These are phyloP conservation scores for Laguncularia racemosa DNA, from an alignment of 345 rosid genomes.

Conservation along the genomic window DNA sequence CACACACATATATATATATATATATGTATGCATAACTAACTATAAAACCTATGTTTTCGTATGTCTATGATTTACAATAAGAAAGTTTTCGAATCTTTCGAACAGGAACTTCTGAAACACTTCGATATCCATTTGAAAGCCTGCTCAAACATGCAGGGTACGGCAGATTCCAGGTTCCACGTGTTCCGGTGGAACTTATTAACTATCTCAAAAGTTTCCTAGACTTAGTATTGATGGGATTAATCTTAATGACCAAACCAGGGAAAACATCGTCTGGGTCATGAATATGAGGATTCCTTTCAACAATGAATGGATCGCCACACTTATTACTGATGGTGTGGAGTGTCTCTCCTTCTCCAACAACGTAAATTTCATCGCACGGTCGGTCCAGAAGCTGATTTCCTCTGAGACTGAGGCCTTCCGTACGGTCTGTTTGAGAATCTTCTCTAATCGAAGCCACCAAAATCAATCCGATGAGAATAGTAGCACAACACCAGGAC, in stretches of 20 bases:
- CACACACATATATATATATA: too few species aligned
- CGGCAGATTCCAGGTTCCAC: too few species aligned
- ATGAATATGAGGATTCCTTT: slow-evolving; percentile 32
- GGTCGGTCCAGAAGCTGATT: slow-evolving; percentile 12
- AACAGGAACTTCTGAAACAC: too few species aligned
- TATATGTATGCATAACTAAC: too few species aligned
- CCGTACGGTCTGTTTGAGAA: background rate
- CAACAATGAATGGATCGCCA: slow-evolving; percentile 31
- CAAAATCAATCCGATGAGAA: slow-evolving; percentile 15
- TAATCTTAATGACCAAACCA: slow-evolving; percentile 27
- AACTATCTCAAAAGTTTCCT: background rate
- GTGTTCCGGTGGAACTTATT: too few species aligned
- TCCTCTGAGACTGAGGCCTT: background rate
- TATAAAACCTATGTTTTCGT: too few species aligned
- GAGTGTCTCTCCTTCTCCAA: slow-evolving; percentile 30
- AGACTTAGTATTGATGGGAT: slow-evolving; percentile 5
- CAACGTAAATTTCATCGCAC: slow-evolving; percentile 29
- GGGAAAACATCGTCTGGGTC: slow-evolving; percentile 37
- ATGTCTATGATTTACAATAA: too few species aligned
- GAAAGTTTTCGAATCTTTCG: too few species aligned
- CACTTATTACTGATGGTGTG: slow-evolving; percentile 33
- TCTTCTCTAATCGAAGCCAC: slow-evolving; percentile 13
- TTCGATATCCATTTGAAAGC: too few species aligned
- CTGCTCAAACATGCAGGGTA: too few species aligned
- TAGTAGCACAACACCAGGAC: slow-evolving; percentile 17